Percentiles rank a stretch among this genome's conserved stretches.
phyloP scores from a whole-genome alignment of 306 rosid genomes.

The Vigna trinervia region DNA sequence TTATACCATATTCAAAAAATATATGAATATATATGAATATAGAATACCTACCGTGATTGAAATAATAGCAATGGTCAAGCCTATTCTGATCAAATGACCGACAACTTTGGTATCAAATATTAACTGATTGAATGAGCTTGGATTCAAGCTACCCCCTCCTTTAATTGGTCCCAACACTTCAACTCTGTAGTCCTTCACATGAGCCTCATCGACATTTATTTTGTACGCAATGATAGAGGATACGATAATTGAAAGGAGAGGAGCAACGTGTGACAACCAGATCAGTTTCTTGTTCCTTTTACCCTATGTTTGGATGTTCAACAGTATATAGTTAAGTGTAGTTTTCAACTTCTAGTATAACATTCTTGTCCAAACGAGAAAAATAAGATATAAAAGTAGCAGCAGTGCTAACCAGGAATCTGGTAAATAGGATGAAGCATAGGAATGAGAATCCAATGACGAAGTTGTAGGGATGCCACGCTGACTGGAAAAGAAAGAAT shows the following conservation, averaged over 20 bases:
- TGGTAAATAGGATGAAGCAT: constrained; percentile 58
- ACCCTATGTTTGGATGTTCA: constrained; percentile 51
- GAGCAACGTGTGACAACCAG: constrained; percentile 75
- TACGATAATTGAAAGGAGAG: constrained; percentile 66
- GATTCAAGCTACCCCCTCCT: constrained; percentile 72
- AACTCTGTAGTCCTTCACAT: constrained; percentile 52
- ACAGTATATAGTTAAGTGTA: background rate
- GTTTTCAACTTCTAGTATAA: too few relatives aligned
- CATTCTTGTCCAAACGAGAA: too few relatives aligned
- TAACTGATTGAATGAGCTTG: constrained; percentile 63
- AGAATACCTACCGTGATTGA: constrained; percentile 64
- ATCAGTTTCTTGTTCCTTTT: constrained; percentile 61
- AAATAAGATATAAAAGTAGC: too few relatives aligned
- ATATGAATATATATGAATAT: background rate
- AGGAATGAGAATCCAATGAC: constrained; percentile 68
- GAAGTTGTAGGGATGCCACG: constrained; percentile 66
- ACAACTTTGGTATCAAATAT: constrained; percentile 47
- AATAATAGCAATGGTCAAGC: constrained; percentile 61
- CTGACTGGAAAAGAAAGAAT: constrained; percentile 39
- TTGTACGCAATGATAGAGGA: constrained; percentile 64
- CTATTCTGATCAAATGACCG: constrained; percentile 60
- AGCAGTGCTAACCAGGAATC: constrained; percentile 58
- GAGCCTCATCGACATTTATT: constrained; percentile 47
- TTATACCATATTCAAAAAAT: too few relatives aligned
- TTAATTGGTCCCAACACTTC: constrained; percentile 69